phyloP scores from a whole-genome alignment of 1,139 yeast species.

The Lodderomyces orthopsilosis region DNA sequence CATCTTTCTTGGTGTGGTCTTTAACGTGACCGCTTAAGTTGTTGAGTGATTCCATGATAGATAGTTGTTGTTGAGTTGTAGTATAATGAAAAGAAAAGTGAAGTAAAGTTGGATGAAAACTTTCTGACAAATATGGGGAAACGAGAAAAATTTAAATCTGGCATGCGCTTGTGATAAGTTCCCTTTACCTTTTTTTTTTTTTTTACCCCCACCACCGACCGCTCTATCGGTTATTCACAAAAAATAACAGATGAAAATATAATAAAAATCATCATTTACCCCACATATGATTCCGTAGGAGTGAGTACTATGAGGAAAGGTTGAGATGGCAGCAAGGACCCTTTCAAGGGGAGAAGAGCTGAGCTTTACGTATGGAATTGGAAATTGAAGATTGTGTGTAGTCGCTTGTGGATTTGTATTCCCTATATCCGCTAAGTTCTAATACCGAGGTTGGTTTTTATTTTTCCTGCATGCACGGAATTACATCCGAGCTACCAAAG shows the following conservation, averaged over 20 bases:
- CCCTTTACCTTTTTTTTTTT: not conserved
- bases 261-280: not conserved
- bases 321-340: too few relatives aligned
- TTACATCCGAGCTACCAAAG: not conserved
- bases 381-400: too few relatives aligned
- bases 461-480: not conserved
- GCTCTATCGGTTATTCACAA: not conserved
- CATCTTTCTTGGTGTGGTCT: slow-evolving; percentile 2
- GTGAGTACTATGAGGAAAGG: too few relatives aligned
- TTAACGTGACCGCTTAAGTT: slow-evolving; percentile 2
- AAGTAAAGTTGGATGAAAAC: not conserved
- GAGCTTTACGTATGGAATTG: too few relatives aligned
- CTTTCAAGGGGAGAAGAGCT: not conserved
- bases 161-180: slow-evolving; percentile 1
- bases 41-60: not conserved
- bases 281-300: too few relatives aligned
- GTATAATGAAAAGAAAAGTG: not conserved
- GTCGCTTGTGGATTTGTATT: too few relatives aligned
- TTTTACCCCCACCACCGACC: not conserved
- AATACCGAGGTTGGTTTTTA: not conserved
- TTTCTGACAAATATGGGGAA: slow-evolving; percentile 1
- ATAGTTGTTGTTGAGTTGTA: not conserved
- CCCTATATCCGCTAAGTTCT: not conserved
- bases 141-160: not conserved
- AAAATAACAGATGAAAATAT: not conserved